Conservation (phyloP, 75 land plant species). For the Cryptomeria japonica region DNA sequence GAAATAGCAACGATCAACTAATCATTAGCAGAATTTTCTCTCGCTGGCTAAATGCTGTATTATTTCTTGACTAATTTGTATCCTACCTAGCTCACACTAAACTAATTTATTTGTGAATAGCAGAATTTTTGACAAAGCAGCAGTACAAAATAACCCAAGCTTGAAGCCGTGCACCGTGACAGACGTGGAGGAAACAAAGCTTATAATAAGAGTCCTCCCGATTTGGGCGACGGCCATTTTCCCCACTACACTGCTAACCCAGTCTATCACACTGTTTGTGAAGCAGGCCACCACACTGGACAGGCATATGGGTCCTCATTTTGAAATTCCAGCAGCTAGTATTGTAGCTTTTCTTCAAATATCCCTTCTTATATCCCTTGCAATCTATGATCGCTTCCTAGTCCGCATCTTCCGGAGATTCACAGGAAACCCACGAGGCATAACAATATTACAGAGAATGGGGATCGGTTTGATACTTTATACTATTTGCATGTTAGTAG, state of each 20-base stretch:
- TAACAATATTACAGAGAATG: not conserved
- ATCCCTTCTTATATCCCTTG: conserved; percentile 33
- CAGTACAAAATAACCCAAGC: conserved; percentile 28
- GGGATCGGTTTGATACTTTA: not conserved
- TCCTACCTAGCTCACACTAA: no score
- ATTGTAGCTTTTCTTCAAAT: conserved; percentile 39
- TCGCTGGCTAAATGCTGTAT: not conserved
- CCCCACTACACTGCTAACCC: conserved; percentile 46
- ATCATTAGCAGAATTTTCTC: not conserved
- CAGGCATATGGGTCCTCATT: conserved; percentile 25
- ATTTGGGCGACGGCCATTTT: conserved; percentile 40
- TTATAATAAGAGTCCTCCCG: conserved; percentile 50
- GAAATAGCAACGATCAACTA: no score
- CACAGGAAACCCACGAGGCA: not conserved
- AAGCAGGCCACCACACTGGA: conserved; percentile 66
- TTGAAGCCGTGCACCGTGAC: conserved; percentile 59
- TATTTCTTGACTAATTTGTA: not conserved
- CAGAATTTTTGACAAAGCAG: conserved; percentile 69
- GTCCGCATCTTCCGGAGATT: not conserved
- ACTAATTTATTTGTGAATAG: not conserved
- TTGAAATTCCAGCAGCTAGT: conserved; percentile 59
- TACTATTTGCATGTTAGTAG: not conserved
- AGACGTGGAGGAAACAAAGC: conserved; percentile 73
- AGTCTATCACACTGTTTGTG: conserved; percentile 58
- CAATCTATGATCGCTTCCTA: conserved; percentile 42